Evolutionary conservation across 176 grass and related monocot species (phyloP).

Genomic region (Phoenix dactylifera): DNA sequence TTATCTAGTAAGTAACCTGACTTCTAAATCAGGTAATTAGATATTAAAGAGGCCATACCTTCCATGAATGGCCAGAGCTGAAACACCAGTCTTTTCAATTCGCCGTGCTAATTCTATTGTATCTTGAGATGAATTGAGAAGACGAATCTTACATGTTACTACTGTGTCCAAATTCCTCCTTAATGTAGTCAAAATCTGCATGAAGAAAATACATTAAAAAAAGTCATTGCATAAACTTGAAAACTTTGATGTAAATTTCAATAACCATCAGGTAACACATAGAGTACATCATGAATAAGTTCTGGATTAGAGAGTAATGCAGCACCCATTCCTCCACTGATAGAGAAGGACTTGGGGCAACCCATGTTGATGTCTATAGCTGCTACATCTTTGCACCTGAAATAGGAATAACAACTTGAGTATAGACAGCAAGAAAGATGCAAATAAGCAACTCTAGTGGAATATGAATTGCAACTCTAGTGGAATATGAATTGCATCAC

Average conservation of each 20-base stretch:
- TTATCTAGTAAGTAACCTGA: too few species aligned
- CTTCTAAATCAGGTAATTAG: neutral
- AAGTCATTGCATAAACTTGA: conserved; percentile 7
- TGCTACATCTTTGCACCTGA: conserved; percentile 75
- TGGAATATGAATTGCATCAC: too few species aligned
- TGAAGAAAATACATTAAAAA: conserved; percentile 13
- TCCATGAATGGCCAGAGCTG: conserved; percentile 86
- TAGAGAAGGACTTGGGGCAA: conserved; percentile 80
- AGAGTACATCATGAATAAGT: conserved; percentile 91
- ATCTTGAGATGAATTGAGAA: conserved; percentile 46
- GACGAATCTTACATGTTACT: conserved; percentile 92
- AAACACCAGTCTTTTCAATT: conserved; percentile 88
- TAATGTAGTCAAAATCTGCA: conserved; percentile 92
- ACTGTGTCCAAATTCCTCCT: conserved; percentile 63
- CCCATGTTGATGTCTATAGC: conserved; percentile 99
- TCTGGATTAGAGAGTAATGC: conserved; percentile 97
- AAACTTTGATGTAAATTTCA: neutral
- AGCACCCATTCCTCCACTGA: conserved; percentile 95
- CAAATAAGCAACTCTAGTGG: neutral
- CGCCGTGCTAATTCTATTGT: conserved; percentile 81
- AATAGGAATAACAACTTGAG: conserved; percentile 10
- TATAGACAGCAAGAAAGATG: conserved; percentile 7
- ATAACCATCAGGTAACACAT: neutral
- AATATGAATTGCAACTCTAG: neutral
- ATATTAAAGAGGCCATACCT: conserved; percentile 28